Percentiles rank a stretch among this genome's conserved stretches.
Conservation (phyloP, 2,329 filamentous ascomycete genomes). For the Colletotrichum liaoningense region DNA sequence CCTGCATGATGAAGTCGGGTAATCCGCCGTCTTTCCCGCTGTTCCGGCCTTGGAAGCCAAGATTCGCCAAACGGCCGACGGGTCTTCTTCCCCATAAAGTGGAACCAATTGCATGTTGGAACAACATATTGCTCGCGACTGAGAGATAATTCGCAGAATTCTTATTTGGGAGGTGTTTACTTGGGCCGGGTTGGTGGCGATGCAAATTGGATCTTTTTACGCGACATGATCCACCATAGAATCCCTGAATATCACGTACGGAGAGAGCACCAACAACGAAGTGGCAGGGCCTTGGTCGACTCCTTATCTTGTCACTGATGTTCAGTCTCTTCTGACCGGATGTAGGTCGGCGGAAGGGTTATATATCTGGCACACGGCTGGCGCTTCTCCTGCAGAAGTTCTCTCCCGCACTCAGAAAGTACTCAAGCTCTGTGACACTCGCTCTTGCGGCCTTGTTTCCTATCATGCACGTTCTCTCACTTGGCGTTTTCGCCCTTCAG, state of each 20-base stretch:
- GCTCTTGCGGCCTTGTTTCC: neutral
- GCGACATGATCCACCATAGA: conserved; percentile 2
- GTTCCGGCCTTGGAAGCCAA: neutral
- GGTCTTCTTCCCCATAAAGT: neutral
- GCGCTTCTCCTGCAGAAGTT: neutral
- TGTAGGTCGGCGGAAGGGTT: neutral
- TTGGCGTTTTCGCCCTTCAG: conserved; percentile 36
- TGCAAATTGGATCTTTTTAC: neutral
- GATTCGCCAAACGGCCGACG: neutral
- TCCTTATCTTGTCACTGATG: neutral
- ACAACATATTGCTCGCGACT: neutral
- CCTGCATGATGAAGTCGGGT: conserved; percentile 3
- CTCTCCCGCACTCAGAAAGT: conserved; percentile 9
- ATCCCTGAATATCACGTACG: neutral
- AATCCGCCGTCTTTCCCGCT: conserved; percentile 1
- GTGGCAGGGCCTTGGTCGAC: neutral
- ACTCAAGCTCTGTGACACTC: conserved; percentile 51
- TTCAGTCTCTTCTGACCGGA: neutral
- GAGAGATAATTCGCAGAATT: neutral
- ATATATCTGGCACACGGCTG: conserved; percentile 19
- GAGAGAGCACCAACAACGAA: neutral
- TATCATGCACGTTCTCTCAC: conserved; percentile 8
- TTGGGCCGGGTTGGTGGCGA: conserved; percentile 1
- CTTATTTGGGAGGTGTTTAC: no score
- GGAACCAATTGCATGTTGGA: neutral